Base-by-base conservation (phyloP, 2,329 filamentous ascomycete species). In the Setomelanomma holmii region DNA sequence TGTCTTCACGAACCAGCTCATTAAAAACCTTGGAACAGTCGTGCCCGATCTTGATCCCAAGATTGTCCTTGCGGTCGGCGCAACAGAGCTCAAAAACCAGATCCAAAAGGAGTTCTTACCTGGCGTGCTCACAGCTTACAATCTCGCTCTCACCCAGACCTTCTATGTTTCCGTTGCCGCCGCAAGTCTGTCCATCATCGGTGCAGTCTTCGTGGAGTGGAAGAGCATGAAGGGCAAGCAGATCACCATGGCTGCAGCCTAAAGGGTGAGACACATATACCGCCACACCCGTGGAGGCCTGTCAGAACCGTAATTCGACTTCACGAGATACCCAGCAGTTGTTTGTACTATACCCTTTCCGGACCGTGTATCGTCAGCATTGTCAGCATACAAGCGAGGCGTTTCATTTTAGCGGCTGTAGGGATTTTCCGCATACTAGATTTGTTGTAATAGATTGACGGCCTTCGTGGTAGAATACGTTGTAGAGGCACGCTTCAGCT, bases 81-180 rank as follows among this genome's bases (percentile, higher is more conserved):
- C 83, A 1, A 91, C 88, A 0, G 80, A 85, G 40, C 76, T 93
- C 19, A 80, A 82, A 53, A 58, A 67, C 36, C 68, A 77, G 1
- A 83, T 90, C 21, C 76, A 81, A 0, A 58, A 72, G 0, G 61
- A 84, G 53, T 82, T 79, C 51, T 69, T 87, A 4, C 64, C 70
- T 1, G 74, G 77, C 0, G 86, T 92, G 7, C 76, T 86, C 1
- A 57, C 76, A 0, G 87, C 86, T 0, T 91, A 91, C 74, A 90
- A 89, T 65, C 68, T 77, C 20, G 79, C 86, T 0, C 71, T 91
- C 33, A 79, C 80, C 1, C 74, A 80, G 51, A 81, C 82, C 1
- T 90, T 88, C 66, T 82, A 84, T 55, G 83, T 89, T 7, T 81
- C 79, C 1, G 75, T 87, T 6, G 80, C 82, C 1, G 75, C 86